Base-by-base conservation (phyloP, 192 early-diverging fungal species). In the Radiomyces spectabilis region DNA sequence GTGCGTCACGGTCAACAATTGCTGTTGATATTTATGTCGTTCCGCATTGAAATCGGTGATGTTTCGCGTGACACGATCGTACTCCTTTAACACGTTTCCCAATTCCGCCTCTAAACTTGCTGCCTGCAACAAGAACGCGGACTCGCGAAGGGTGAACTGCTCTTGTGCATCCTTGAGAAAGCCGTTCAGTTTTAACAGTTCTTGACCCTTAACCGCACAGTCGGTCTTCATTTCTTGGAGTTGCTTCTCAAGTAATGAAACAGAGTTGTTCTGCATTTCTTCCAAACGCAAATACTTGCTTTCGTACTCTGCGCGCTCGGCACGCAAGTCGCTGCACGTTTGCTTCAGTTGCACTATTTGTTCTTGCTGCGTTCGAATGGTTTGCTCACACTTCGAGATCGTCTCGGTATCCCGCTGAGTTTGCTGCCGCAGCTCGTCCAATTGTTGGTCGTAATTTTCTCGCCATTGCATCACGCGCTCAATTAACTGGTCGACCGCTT, bases 41-140 rank as follows among this genome's bases (percentile, higher is more conserved):
- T 74, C 72, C 5, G 25, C 7, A 27, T 61, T 53, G 42, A 74
- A 74, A 29, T 74, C 72, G 26, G 55, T 49, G 9, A 74, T 63
- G 35, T 74, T 66, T 10, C 56, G 54, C n/a, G 72, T 74, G 21
- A 74, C 37, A 30, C 68, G 54, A 30, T 67, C 68, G 37, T 66
- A 74, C 43, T 74, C 72, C 19, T 55, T 55, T 3, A 64, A 34
- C 19, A 71, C 54, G 1, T 51, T 51, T 45, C 63, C 68, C 6
- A 66, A 40, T 34, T 74, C 72, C 0, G 40, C 55, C 42, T 74
- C 59, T 3, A 67, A 18, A 6, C 22, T 60, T 13, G 57, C 68
- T 5, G 46, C 46, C 34, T 70, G 41, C n/a, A 55, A 33, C 32
- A 66, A 49, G 12, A 60, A 50, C 4, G 56, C 57, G 24, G 41